Evolutionary conservation across 2,329 filamentous ascomycete species (phyloP).

Genomic region (Xylaria sp.): DNA sequence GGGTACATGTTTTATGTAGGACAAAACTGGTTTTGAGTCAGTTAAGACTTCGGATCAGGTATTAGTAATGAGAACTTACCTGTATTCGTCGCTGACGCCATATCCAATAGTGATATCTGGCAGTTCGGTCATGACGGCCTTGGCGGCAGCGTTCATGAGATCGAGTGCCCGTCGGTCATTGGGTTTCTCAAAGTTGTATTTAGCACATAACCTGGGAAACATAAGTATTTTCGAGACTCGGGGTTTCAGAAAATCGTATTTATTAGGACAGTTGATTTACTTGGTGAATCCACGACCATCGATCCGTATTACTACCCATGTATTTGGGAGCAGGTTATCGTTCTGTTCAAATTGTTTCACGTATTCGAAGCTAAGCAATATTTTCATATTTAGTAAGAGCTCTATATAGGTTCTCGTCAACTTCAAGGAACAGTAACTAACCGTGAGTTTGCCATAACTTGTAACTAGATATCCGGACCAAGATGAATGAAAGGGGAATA

Average conservation of each 20-base stretch:
- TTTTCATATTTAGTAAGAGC: conserved; percentile 35
- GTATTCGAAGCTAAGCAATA: conserved; percentile 80
- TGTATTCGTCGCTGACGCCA: conserved; percentile 94
- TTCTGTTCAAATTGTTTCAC: conserved; percentile 88
- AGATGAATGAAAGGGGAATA: neutral
- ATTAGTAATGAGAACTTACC: conserved; percentile 56
- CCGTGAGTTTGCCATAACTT: conserved; percentile 66
- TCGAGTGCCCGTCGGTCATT: conserved; percentile 89
- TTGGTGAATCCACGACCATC: conserved; percentile 96
- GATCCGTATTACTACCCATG: conserved; percentile 94
- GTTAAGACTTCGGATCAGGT: neutral
- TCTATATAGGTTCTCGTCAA: neutral
- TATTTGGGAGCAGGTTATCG: conserved; percentile 84
- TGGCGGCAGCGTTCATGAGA: conserved; percentile 95
- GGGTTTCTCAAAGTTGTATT: conserved; percentile 88
- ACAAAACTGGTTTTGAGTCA: conserved; percentile 72
- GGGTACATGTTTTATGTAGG: conserved; percentile 80
- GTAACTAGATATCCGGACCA: neutral
- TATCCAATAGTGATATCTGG: conserved; percentile 90
- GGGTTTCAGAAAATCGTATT: neutral
- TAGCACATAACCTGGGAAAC: conserved; percentile 74
- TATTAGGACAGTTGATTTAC: conserved; percentile 61
- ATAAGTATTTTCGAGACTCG: conserved; percentile 5
- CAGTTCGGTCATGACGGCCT: conserved; percentile 82
- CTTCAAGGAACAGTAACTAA: conserved; percentile 43